A percentile compares a stretch with the other conserved stretches of the same genome.
Evolutionary conservation across 2,329 filamentous ascomycete genomes (phyloP).

Genomic region (Beauveria sp.): DNA sequence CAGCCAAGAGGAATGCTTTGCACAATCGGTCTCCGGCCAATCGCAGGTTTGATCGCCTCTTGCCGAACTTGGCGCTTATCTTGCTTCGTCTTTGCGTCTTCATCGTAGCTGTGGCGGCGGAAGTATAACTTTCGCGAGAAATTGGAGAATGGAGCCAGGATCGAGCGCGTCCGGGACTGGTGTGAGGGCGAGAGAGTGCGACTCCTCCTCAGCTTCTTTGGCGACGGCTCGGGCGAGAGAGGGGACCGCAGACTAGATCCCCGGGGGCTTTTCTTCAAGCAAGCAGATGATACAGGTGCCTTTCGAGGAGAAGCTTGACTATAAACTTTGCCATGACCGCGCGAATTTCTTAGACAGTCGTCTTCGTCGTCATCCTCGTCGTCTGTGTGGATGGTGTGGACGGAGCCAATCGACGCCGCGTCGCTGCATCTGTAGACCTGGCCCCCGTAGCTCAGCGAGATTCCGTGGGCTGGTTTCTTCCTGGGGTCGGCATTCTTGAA

Average conservation of each 20-base stretch:
- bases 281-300: not conserved
- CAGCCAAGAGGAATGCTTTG: not conserved
- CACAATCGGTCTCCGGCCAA: not conserved
- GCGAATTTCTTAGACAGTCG: not conserved
- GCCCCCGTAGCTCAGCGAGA: not conserved
- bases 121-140: not conserved
- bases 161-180: not conserved
- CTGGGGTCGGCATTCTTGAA: not conserved
- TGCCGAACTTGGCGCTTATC: not conserved
- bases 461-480: not conserved
- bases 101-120: slow-evolving; percentile 1
- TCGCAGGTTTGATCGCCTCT: not conserved
- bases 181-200: slow-evolving; percentile 3
- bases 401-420: not conserved
- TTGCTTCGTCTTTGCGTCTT: not conserved
- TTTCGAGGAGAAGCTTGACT: not conserved
- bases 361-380: not conserved
- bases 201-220: slow-evolving; percentile 1
- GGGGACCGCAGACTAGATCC: not conserved
- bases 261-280: not conserved
- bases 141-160: not conserved
- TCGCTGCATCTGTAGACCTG: slow-evolving; percentile 1
- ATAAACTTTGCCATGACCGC: not conserved
- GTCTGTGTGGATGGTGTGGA: slow-evolving; percentile 9
- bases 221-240: not conserved